Evolutionary conservation across 768 basidiomycete species (phyloP), one percentile per base, ranked within the genome.

Genomic region (Podaxis carcinomalis): DNA sequence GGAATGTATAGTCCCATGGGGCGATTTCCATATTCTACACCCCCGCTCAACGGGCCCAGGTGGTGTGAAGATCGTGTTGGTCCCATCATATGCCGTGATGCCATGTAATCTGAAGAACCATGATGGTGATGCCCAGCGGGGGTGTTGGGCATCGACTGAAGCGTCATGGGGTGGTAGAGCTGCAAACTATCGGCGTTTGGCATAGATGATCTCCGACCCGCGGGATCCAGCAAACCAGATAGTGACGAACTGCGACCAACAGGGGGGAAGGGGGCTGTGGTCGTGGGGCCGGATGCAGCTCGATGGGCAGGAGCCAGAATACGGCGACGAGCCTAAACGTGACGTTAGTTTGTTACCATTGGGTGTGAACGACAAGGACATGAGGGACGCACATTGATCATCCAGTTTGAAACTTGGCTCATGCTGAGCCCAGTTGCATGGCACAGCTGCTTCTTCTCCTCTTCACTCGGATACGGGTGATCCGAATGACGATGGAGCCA

Each of bases 391-490:
- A 80, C 92, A 67, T 93, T 93, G 69, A 93, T 93, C 92, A 93
- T 93, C 92, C 92, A 93, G 72, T 93, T 93, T 56, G 90, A 92
- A 0, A 93, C 90, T 73, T 94, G 92, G 74, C 82, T 85, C 90
- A 93, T 93, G 76, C 87, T 90, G 64, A 94, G 76, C 25, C 90
- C 90, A 1, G 92, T 94, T 42, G 89, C 89, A 67, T 89, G 84
- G 73, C 92, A 93, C 65, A 94, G 76, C 70, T 90, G 89, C 69
- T 93, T 93, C 76, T 94, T 94, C 80, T 93, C 92, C 63, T 93
- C 90, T 72, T 94, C 92, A 66, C 85, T 88, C 35, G 92, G 92
- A 72, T 94, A 94, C 25, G 92, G 92, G 67, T 93, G 92, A 70
- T 93, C 92, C 1, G 89, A 89, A 69, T 94, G 92, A 64, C 89